Conservation (phyloP, 1,284 basidiomycete genomes). For the Ustilago xerochloae region DNA sequence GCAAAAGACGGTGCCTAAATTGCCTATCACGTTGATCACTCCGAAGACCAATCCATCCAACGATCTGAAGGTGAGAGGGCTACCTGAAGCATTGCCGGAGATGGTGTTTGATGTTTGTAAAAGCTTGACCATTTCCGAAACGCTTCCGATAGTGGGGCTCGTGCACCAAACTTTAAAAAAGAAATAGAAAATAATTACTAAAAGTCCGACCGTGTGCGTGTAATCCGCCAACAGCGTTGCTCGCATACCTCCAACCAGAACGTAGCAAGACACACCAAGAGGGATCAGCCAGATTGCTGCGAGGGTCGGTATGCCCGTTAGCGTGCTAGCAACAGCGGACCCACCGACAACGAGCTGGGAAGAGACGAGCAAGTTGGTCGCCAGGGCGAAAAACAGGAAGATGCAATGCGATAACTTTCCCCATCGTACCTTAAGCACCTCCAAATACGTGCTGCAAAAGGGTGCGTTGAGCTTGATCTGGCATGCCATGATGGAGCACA, state of each 20-base stretch:
- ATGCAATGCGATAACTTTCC: slow-evolving; percentile 78
- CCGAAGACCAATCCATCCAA: slow-evolving; percentile 86
- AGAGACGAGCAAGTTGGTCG: slow-evolving; percentile 73
- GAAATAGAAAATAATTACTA: slow-evolving; percentile 70
- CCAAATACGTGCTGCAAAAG: slow-evolving; percentile 74
- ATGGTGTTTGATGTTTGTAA: slow-evolving; percentile 72
- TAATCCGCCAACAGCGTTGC: slow-evolving; percentile 65
- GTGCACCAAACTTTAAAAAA: slow-evolving; percentile 80
- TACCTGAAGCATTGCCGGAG: slow-evolving; percentile 74
- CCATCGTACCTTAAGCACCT: slow-evolving; percentile 79
- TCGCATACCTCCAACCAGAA: slow-evolving; percentile 64
- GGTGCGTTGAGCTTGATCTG: slow-evolving; percentile 76
- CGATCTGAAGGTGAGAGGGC: slow-evolving; percentile 81
- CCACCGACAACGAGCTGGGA: slow-evolving; percentile 65
- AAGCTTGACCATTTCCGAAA: slow-evolving; percentile 68
- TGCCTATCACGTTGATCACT: slow-evolving; percentile 77
- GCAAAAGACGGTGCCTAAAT: slow-evolving; percentile 74
- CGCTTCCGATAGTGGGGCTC: slow-evolving; percentile 53
- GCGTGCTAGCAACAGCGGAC: slow-evolving; percentile 60
- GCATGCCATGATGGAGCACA: slow-evolving; percentile 72
- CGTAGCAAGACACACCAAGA: slow-evolving; percentile 58
- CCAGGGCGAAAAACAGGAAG: slow-evolving; percentile 82
- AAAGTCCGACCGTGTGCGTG: slow-evolving; percentile 62
- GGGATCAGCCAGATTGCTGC: slow-evolving; percentile 64
- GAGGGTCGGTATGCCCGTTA: slow-evolving; percentile 72